Base-by-base conservation (phyloP, 139 green algal genomes). In the Closterium sp. region DNA sequence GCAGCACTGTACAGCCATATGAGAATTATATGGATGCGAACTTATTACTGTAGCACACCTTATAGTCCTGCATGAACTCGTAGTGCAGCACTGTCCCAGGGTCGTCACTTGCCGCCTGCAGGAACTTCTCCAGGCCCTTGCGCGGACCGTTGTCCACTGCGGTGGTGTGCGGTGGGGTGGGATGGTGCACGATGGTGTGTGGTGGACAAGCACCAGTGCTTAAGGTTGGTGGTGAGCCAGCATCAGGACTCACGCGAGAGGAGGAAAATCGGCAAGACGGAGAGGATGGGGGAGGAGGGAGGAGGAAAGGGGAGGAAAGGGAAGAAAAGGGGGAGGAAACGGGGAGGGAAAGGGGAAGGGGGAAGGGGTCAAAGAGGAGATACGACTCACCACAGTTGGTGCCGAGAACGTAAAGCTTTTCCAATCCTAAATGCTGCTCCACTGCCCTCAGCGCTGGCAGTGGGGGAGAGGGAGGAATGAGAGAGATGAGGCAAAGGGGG, bases 391-490 rank as follows among this genome's bases (percentile, higher is more conserved):
- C 91, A 86, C 95, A 96, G 70, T 96, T 95, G 32, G 94, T 95
- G 19, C 95, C 98, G 91, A 99, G 45, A 31, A 99, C 97, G 92
- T 99, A 99, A 34, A 99, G 95, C 95, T 98, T 96, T 22, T 99
- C 98, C 31, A 99, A 95, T 0, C 92, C 91, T 50, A 99, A 94
- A 93, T 99, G 95, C 42, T 96, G 92, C 96, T 99, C 97, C 0
- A 99, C 94, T 10, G 96, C 95, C 62, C 62, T 79, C 62, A 79
- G 17, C 17, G 62, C 62, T 79, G 62, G 1, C 17, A 79, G 62
- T n/a, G 62, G 2, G 19, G 62, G 17, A 27, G 62, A 79, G 38
- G 38, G 38, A 1, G 13, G 38, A 50, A 9, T 27, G 62, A 13
- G 19, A 70, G 11, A 21, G 50, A 21, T 21, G 50, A 17, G 50